Conservation (phyloP, 768 basidiomycete genomes). For the Lactifluus echinatus region DNA sequence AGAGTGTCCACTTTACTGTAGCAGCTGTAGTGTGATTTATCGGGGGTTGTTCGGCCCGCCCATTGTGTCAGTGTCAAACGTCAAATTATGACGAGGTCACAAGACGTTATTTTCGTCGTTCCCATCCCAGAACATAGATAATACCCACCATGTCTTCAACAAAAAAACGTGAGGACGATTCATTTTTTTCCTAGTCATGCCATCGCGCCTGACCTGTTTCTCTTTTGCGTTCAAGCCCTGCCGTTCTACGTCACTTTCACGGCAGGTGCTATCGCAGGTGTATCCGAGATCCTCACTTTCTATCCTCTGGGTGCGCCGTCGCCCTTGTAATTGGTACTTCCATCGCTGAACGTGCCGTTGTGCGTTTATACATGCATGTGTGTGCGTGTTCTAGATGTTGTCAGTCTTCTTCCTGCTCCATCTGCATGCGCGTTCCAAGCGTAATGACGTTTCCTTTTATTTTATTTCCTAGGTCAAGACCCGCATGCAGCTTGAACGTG, state of each 20-base stretch:
- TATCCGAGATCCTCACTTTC: slow-evolving; percentile 75
- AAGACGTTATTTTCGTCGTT: background rate
- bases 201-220: background rate
- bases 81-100: background rate
- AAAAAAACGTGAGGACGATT: slow-evolving; percentile 17
- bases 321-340: background rate
- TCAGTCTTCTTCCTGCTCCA: slow-evolving; percentile 34
- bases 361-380: background rate
- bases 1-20: no score
- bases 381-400: slow-evolving; percentile 56
- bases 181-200: background rate
- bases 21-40: no score
- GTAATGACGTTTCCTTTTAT: slow-evolving; percentile 1
- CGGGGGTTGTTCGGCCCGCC: no score
- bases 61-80: no score
- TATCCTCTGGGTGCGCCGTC: slow-evolving; percentile 72
- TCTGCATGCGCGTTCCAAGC: background rate
- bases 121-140: background rate
- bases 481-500: slow-evolving; percentile 93
- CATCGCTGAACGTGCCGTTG: background rate
- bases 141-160: slow-evolving; percentile 7
- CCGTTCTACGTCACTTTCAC: slow-evolving; percentile 86
- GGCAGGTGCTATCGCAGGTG: slow-evolving; percentile 93
- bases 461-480: slow-evolving; percentile 73
- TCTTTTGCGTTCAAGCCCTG: slow-evolving; percentile 42